Evolutionary conservation across 768 basidiomycete genomes (phyloP).

Genomic region (Tremella fuciformis): DNA sequence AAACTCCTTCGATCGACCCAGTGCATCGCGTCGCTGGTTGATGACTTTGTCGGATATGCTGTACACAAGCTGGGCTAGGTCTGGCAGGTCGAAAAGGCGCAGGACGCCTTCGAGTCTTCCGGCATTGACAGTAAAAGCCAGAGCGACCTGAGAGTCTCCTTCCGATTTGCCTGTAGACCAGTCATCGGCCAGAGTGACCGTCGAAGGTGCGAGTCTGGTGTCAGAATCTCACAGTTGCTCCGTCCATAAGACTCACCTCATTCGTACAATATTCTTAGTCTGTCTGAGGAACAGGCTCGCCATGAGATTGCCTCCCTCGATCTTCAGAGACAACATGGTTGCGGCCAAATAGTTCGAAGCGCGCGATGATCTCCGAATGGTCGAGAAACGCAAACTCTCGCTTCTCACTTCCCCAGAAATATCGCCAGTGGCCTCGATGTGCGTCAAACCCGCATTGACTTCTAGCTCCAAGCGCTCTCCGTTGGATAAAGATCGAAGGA

Average conservation of each 20-base stretch:
- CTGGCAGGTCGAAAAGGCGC: constrained; percentile 41
- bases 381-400: constrained; percentile 34
- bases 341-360: constrained; percentile 22
- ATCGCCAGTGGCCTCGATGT: constrained; percentile 56
- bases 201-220: constrained; percentile 38
- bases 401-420: constrained; percentile 44
- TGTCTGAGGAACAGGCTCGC: constrained; percentile 36
- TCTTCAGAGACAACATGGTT: constrained; percentile 36
- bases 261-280: constrained; percentile 32
- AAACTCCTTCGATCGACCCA: constrained; percentile 41
- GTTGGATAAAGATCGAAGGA: constrained; percentile 67
- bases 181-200: constrained; percentile 45
- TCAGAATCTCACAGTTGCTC: neutral
- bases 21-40: constrained; percentile 35
- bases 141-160: constrained; percentile 22
- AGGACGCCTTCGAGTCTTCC: constrained; percentile 44
- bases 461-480: constrained; percentile 64
- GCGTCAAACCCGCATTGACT: constrained; percentile 59
- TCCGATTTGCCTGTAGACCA: constrained; percentile 37
- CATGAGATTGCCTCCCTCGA: constrained; percentile 35
- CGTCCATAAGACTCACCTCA: constrained; percentile 29
- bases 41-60: constrained; percentile 30
- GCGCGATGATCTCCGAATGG: constrained; percentile 33
- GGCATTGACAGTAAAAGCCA: constrained; percentile 46
- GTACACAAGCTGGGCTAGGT: constrained; percentile 37